Evolutionary conservation across 768 basidiomycete genomes (phyloP).

Genomic region (Coprinopsis cinerea): DNA sequence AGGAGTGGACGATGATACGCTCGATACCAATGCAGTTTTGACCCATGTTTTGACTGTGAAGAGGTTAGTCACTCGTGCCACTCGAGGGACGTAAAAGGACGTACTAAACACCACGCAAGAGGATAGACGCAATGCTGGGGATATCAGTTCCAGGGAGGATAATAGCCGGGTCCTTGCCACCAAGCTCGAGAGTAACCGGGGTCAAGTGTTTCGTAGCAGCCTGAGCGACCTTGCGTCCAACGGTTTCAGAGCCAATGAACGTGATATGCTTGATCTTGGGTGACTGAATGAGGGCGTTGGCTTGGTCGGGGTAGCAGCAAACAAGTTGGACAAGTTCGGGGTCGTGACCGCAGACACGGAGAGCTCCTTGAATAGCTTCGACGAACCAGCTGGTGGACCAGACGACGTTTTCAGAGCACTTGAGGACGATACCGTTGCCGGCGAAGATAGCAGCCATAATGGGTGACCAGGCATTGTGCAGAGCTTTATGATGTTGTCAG

Average conservation of each 20-base stretch:
- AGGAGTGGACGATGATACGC: slow-evolving; percentile 77
- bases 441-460: slow-evolving; percentile 88
- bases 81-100: slow-evolving; percentile 22
- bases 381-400: slow-evolving; percentile 89
- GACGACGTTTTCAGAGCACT: slow-evolving; percentile 87
- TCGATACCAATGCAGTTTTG: slow-evolving; percentile 99
- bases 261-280: slow-evolving; percentile 89
- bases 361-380: slow-evolving; percentile 66
- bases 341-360: slow-evolving; percentile 79
- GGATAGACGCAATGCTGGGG: slow-evolving; percentile 69
- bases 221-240: slow-evolving; percentile 76
- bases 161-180: slow-evolving; percentile 91
- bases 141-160: slow-evolving; percentile 84
- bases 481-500: slow-evolving; percentile 41
- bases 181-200: slow-evolving; percentile 90
- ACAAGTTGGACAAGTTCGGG: slow-evolving; percentile 88
- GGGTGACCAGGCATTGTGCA: slow-evolving; percentile 93
- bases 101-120: slow-evolving; percentile 91
- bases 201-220: slow-evolving; percentile 85
- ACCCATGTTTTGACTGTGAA: slow-evolving; percentile 75
- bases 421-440: slow-evolving; percentile 85
- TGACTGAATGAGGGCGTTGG: slow-evolving; percentile 72
- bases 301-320: slow-evolving; percentile 85
- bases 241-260: slow-evolving; percentile 79
- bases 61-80: not conserved